Evolutionary conservation across 352 stramenopile genomes (phyloP), one percentile per base, ranked within the genome.

Genomic region (Phytopythium helicoides): DNA sequence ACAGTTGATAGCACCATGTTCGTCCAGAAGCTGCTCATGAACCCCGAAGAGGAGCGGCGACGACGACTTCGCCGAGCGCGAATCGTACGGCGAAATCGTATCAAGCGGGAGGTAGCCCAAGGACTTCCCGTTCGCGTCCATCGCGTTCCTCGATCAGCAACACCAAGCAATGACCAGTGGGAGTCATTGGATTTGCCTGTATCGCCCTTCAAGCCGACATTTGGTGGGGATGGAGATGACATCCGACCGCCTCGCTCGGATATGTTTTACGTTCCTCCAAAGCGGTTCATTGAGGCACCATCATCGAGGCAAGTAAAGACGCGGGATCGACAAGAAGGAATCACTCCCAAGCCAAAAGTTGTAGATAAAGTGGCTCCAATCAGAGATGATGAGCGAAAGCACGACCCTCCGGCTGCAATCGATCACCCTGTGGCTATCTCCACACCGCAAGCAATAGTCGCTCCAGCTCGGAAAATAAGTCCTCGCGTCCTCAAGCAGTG

Each of bases 1-100:
- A 18, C 6, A 18, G 8, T 40, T 9, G 11, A 26, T 4, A 41
- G 0, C 47, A 53, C 3, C 39, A 86, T 86, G 74, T 63, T 87
- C 52, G 51, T 82, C 40, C 66, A 76, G 15, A 73, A 58, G 37
- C 52, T 89, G 45, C 45, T 87, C 10, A 51, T 51, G 22, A 67
- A 87, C 51, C 65, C 76, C 0, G 69, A 89, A 31, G 76, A 87
- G 57, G 71, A 67, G n/a, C 54, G 54, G 33, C 68, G 69, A 16
- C 64, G 69, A 15, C 69, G 71, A 11, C 51, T 65, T 6, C 52
- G 79, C 22, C 78, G 78, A 9, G 78, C 75, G 28, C 65, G 64
- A 15, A 86, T 89, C 56, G 60, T 86, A 6, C 66, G 76, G 1
- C 66, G 78, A 14, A 89, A 86, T 22, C 75, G 78, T 14, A 86